Base-by-base conservation (phyloP, 768 basidiomycete genomes). In the Ramaria rubella region DNA sequence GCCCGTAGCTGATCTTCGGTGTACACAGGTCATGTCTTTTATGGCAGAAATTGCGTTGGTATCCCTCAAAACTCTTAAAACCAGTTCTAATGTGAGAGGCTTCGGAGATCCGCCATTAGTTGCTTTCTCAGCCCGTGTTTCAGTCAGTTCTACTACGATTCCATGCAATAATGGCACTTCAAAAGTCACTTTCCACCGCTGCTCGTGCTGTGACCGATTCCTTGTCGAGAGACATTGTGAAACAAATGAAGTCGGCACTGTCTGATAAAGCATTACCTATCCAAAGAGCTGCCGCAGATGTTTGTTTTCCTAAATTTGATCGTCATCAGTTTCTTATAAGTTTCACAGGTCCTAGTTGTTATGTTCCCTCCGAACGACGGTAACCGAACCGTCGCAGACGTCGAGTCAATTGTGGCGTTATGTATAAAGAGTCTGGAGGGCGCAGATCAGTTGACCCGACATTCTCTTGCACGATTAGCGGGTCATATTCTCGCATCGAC, bases 21-120 rank as follows among this genome's bases (percentile, higher is more conserved):
- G 19, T 21, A 5, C 21, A 1, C 60, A 98, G 91, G 84, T 94
- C 67, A 95, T 97, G 94, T 96, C 94, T 0, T 87, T 94, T 62
- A 87, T 94, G 83, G 79, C 85, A 27, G 95, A 98, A 66, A 87
- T 94, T 31, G 73, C 81, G 19, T 72, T 76, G 1, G 74, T 82
- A 0, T 75, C 85, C 0, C 68, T 90, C 42, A 91, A 84, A 67
- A 80, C 85, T 0, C 77, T 80, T 62, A 87, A 69, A 55, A 65
- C 81, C 59, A 81, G 85, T 8, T 92, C 90, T 30, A 78, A 73
- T 62, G 93, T 90, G 59, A 59, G 90, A 72, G 30, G 11, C 17
- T 30, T 54, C 31, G 14, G 34, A 43, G 36, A 17, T 38, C 33
- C 38, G 17, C 46, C 19, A 33, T 24, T 45, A 12, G 27, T 62